Conservation (phyloP, 345 rosid genomes). For the Reutealis trisperma region DNA sequence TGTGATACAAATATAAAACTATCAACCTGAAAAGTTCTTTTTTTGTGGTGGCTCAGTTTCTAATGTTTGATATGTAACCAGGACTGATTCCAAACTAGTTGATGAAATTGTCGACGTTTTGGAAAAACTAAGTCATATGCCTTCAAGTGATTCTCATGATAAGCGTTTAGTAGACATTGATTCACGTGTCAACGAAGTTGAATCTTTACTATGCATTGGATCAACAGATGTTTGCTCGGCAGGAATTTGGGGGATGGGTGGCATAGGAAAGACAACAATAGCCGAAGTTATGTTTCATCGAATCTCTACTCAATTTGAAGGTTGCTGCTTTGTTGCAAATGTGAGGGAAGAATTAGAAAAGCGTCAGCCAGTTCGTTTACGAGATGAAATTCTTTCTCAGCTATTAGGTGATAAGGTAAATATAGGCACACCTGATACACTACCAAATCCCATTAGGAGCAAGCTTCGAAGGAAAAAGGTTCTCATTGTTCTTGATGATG, state of each 20-base stretch:
- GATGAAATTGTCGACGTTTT: background rate
- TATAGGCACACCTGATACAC: too few species aligned
- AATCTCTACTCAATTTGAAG: background rate
- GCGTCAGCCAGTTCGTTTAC: too few species aligned
- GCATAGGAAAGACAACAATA: constrained; percentile 3
- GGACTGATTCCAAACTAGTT: background rate
- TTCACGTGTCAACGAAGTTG: background rate
- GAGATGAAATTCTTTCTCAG: background rate
- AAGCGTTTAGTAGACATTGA: background rate
- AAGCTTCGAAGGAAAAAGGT: background rate
- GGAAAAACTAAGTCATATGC: background rate
- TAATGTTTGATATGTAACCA: background rate
- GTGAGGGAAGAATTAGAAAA: background rate
- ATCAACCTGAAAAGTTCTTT: too few species aligned
- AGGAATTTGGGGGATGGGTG: constrained; percentile 16
- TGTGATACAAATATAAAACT: too few species aligned
- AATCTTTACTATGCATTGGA: background rate
- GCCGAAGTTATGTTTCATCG: background rate
- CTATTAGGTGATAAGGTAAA: background rate
- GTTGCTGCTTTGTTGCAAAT: background rate
- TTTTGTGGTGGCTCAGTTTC: too few species aligned
- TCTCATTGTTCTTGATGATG: constrained; percentile 15
- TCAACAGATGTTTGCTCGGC: background rate
- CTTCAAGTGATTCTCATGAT: too few species aligned
- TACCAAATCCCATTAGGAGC: background rate